A percentile compares a stretch with the other conserved stretches of the same genome.
These are phyloP conservation scores for Phytophthora sp. DNA, from an alignment of 352 stramenopile genomes.

Conservation along the genomic window DNA sequence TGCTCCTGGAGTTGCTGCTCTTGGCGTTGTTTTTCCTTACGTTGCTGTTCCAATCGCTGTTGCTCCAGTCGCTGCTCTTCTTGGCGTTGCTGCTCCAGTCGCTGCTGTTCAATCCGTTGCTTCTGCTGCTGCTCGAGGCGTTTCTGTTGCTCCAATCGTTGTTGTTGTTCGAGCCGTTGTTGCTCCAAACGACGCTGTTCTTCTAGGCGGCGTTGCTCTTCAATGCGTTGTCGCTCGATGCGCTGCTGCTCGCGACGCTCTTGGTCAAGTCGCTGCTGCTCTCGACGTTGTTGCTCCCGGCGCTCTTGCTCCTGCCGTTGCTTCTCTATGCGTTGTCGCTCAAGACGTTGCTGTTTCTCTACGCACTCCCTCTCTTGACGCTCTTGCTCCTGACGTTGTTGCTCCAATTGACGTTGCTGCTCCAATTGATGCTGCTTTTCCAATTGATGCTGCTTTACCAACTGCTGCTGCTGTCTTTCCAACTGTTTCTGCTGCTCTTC, in stretches of 20 bases:
- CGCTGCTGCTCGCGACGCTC: constrained; percentile 39
- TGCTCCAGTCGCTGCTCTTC: constrained; percentile 28
- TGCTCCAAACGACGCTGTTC: constrained; percentile 37
- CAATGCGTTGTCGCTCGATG: constrained; percentile 32
- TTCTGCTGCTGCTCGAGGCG: constrained; percentile 28
- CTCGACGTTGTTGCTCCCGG: constrained; percentile 34
- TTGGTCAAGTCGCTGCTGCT: constrained; percentile 40
- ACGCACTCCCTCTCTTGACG: constrained; percentile 35
- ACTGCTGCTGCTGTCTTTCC: constrained; percentile 24
- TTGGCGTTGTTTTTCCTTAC: constrained; percentile 29
- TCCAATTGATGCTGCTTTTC: constrained; percentile 37
- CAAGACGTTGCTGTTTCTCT: constrained; percentile 20
- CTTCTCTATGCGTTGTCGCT: constrained; percentile 43
- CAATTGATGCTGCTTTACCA: constrained; percentile 36
- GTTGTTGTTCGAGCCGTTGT: constrained; percentile 32
- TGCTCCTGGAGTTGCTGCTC: constrained; percentile 41
- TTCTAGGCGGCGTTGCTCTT: constrained; percentile 31
- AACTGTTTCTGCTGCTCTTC: constrained; percentile 34
- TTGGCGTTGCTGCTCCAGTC: constrained; percentile 28
- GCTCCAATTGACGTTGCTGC: constrained; percentile 40
- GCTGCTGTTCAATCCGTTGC: constrained; percentile 33
- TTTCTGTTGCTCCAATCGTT: constrained; percentile 30
- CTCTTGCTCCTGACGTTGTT: constrained; percentile 20
- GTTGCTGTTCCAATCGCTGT: constrained; percentile 29
- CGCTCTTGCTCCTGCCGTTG: constrained; percentile 36